Percentiles rank a stretch among this genome's conserved stretches.
Evolutionary conservation across 2,329 filamentous ascomycete species (phyloP).

Genomic region (Fusarium virguliforme): DNA sequence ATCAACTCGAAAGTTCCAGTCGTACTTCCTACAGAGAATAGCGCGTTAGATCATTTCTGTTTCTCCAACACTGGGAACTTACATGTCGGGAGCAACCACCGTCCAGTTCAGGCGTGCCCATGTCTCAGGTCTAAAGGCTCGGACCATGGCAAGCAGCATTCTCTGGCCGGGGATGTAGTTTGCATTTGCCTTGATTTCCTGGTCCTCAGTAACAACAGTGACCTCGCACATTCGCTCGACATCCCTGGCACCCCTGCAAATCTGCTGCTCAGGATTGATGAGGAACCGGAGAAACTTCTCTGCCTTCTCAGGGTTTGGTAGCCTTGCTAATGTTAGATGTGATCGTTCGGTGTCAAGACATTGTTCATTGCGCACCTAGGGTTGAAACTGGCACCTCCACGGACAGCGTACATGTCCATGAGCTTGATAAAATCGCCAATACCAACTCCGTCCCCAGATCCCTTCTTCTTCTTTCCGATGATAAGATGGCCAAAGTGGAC

Average conservation of each 20-base stretch:
- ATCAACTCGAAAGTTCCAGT: slow-evolving; percentile 57
- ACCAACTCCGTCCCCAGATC: slow-evolving; percentile 42
- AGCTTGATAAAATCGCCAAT: slow-evolving; percentile 49
- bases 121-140: slow-evolving; percentile 42
- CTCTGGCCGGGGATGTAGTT: slow-evolving; percentile 16
- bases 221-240: slow-evolving; percentile 44
- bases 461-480: slow-evolving; percentile 50
- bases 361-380: slow-evolving; percentile 46
- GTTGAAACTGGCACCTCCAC: slow-evolving; percentile 52
- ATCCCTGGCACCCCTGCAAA: slow-evolving; percentile 34
- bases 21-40: slow-evolving; percentile 49
- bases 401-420: slow-evolving; percentile 50
- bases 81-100: slow-evolving; percentile 57
- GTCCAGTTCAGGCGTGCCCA: slow-evolving; percentile 54
- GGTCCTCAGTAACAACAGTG: slow-evolving; percentile 36
- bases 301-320: slow-evolving; percentile 31
- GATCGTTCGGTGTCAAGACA: not conserved
- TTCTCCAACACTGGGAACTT: slow-evolving; percentile 17
- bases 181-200: slow-evolving; percentile 47
- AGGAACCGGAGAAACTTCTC: slow-evolving; percentile 41
- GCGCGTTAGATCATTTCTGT: slow-evolving; percentile 24
- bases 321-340: slow-evolving; percentile 36
- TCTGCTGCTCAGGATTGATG: slow-evolving; percentile 19
- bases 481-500: slow-evolving; percentile 55
- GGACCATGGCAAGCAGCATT: slow-evolving; percentile 46